Conservation (phyloP, 305 asterid species). For the Fraxinus greggii region DNA sequence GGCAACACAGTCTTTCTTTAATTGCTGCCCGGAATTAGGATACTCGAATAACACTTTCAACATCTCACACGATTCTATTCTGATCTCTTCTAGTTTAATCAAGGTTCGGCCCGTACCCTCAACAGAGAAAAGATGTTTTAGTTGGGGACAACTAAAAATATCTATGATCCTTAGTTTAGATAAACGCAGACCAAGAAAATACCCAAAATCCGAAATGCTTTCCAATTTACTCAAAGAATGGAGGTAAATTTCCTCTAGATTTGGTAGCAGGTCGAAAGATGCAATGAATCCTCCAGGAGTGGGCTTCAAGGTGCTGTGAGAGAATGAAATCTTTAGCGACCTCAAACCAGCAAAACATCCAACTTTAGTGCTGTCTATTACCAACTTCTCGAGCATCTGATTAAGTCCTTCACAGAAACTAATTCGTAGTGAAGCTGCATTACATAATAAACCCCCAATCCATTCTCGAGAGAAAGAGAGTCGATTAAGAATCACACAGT, state of each 20-base stretch:
- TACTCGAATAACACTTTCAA: background rate
- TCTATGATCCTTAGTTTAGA: background rate
- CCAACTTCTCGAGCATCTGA: background rate
- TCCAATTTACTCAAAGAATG: background rate
- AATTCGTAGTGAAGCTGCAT: background rate
- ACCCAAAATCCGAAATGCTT: background rate
- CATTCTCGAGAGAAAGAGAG: conserved; percentile 3
- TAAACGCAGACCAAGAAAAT: background rate
- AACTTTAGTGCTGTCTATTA: background rate
- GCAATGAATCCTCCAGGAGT: background rate
- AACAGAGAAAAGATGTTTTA: background rate
- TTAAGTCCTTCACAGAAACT: background rate
- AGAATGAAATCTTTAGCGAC: background rate
- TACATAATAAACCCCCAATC: background rate
- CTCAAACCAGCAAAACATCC: conserved; percentile 9
- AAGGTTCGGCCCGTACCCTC: background rate
- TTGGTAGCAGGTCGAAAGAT: background rate
- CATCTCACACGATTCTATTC: background rate
- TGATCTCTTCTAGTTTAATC: conserved; percentile 2
- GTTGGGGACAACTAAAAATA: background rate
- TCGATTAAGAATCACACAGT: background rate
- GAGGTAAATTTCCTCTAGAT: conserved; percentile 5
- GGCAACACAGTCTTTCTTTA: background rate
- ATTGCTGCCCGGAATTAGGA: background rate
- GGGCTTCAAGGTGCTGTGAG: background rate